phyloP scores from a whole-genome alignment of 306 rosid species.

The Leucaena leucocephala region DNA sequence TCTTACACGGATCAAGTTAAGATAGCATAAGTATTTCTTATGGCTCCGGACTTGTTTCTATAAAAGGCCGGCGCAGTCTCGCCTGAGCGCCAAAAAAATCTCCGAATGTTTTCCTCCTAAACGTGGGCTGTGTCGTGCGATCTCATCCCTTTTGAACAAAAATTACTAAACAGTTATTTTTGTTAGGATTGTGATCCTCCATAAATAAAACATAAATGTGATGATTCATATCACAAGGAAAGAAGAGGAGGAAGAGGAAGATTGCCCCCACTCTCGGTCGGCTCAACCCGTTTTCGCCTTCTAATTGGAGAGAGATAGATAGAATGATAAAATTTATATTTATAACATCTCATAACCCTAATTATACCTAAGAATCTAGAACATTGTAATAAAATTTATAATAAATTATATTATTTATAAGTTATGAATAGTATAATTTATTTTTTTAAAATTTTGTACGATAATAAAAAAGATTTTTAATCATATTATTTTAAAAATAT shows the following conservation, averaged over 20 bases:
- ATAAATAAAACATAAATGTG: neutral
- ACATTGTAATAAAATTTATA: neutral
- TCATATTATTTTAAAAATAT: no score
- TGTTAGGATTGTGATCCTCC: neutral
- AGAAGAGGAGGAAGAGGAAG: no score
- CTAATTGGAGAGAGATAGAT: neutral
- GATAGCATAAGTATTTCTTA: neutral
- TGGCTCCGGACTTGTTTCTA: neutral
- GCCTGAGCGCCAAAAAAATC: neutral
- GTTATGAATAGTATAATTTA: neutral
- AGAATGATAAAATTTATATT: neutral
- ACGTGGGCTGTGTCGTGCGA: neutral
- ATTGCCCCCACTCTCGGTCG: no score
- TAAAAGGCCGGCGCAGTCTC: neutral
- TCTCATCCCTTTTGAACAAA: neutral
- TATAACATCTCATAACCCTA: neutral
- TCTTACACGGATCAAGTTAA: neutral
- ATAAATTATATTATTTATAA: neutral
- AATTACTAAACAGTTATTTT: neutral
- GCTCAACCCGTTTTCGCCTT: neutral
- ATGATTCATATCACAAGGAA: neutral
- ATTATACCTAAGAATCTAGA: no score
- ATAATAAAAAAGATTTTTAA: no score
- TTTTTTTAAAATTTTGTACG: no score
- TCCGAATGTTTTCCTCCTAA: neutral